Conservation (phyloP, 306 rosid species). For the Cajanus cajan region DNA sequence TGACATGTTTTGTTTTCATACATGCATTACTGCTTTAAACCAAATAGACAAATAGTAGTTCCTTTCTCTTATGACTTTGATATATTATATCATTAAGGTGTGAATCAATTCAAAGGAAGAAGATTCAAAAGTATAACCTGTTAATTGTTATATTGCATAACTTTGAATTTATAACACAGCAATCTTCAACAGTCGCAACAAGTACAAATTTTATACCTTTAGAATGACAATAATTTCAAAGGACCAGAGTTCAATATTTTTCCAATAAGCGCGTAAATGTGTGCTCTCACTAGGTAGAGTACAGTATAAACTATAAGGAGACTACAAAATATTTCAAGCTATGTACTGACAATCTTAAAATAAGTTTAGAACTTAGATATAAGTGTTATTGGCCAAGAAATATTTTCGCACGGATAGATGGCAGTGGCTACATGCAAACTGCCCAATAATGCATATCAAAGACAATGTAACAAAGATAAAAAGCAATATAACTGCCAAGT, state of each 20-base stretch:
- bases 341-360: not conserved
- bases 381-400: not conserved
- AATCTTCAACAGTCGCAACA: not conserved
- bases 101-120: not conserved
- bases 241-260: not conserved
- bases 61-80: not conserved
- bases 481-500: no score
- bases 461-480: not conserved
- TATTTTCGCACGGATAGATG: not conserved
- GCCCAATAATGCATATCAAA: not conserved
- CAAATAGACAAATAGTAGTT: not conserved
- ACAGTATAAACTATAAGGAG: not conserved
- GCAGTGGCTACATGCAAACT: not conserved
- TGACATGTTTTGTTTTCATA: not conserved
- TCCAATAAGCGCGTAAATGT: not conserved
- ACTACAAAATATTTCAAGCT: not conserved
- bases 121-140: not conserved
- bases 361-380: not conserved
- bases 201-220: not conserved
- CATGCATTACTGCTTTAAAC: not conserved
- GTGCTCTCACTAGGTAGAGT: not conserved
- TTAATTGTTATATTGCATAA: not conserved
- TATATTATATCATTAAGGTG: not conserved
- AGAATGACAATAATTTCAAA: not conserved
- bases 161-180: not conserved